Percentiles rank a stretch among this genome's conserved stretches.
These are phyloP conservation scores for Nitzschia palea DNA, from an alignment of 108 stramenopile genomes.

Conservation along the genomic window DNA sequence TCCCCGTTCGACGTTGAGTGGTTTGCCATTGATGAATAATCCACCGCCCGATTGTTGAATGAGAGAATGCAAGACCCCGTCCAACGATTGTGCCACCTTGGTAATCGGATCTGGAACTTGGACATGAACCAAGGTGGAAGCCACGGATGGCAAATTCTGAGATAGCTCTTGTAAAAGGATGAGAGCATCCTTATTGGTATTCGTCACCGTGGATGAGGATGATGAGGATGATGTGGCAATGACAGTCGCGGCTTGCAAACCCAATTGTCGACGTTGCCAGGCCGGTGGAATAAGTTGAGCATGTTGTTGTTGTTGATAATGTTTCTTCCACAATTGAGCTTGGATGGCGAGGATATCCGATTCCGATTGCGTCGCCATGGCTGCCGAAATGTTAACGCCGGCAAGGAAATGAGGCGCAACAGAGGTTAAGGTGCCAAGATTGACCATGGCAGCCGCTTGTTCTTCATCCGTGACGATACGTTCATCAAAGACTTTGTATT, in stretches of 20 bases:
- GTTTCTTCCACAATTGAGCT: conserved; percentile 42
- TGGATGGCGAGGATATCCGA: conserved; percentile 11
- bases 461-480: conserved; percentile 24
- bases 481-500: conserved; percentile 85
- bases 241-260: conserved; percentile 74
- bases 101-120: conserved; percentile 32
- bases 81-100: conserved; percentile 39
- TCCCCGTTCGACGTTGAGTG: conserved; percentile 60
- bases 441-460: conserved; percentile 24
- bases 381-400: conserved; percentile 45
- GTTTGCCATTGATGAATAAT: conserved; percentile 71
- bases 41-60: conserved; percentile 46
- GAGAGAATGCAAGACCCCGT: conserved; percentile 41
- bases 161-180: conserved; percentile 71
- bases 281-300: conserved; percentile 67
- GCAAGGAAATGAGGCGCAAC: conserved; percentile 38
- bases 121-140: conserved; percentile 73
- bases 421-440: conserved; percentile 7
- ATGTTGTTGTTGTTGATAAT: conserved; percentile 45
- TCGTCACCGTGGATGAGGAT: background rate
- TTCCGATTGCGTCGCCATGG: background rate
- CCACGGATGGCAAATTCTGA: conserved; percentile 78
- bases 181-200: conserved; percentile 43
- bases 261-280: conserved; percentile 77
- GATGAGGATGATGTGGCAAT: no score